phyloP scores from a whole-genome alignment of 768 basidiomycete species.

The Pulveroboletus sp. region DNA sequence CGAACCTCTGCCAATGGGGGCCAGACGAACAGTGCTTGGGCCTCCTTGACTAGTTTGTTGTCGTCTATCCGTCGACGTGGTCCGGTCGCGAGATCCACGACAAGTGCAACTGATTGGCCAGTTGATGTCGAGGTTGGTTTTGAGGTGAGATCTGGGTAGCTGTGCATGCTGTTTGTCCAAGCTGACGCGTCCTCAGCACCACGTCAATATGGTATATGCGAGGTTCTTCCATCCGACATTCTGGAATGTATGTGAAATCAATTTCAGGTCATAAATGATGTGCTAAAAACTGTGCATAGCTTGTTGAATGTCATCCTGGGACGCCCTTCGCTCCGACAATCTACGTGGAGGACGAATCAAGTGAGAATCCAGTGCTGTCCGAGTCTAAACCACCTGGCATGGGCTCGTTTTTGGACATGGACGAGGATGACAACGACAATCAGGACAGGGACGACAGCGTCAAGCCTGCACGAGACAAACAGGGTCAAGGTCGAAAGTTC shows the following conservation, averaged over 20 bases:
- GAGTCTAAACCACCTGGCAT: constrained; percentile 5
- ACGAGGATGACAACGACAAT: background rate
- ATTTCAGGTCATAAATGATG: background rate
- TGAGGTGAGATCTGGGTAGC: constrained; percentile 1
- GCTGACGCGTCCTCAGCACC: constrained; percentile 1
- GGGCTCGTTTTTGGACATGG: constrained; percentile 14
- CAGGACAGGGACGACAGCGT: background rate
- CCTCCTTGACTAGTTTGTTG: constrained; percentile 1
- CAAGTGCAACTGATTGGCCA: background rate
- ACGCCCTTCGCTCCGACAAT: constrained; percentile 16
- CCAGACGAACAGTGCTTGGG: constrained; percentile 3
- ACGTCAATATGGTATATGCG: constrained; percentile 21
- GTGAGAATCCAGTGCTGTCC: background rate
- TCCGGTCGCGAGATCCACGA: background rate
- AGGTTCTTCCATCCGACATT: constrained; percentile 18
- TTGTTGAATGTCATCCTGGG: constrained; percentile 12
- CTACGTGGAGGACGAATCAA: constrained; percentile 16
- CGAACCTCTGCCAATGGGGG: background rate
- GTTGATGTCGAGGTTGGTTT: constrained; percentile 9
- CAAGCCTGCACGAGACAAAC: background rate
- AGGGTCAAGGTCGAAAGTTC: background rate
- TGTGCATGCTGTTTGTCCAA: background rate
- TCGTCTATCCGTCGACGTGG: constrained; percentile 6
- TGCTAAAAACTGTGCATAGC: background rate
- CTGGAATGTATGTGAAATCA: constrained; percentile 13